These are phyloP conservation scores for Penicillium canescens DNA, from an alignment of 495 filamentous ascomycete genomes.

Conservation along the genomic window DNA sequence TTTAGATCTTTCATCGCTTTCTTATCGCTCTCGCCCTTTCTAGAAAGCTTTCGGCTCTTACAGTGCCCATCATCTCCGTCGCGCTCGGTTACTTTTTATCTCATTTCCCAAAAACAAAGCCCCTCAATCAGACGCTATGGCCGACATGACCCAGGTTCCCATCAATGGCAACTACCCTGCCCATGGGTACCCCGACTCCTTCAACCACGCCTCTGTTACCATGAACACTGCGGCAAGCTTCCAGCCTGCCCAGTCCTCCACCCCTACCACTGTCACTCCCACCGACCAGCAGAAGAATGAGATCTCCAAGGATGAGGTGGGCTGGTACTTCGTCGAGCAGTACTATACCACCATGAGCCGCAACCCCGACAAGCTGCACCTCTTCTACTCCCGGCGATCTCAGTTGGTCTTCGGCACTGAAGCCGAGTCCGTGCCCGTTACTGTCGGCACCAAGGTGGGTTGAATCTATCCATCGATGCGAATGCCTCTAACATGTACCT, in stretches of 20 bases:
- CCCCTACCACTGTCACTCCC: conserved; percentile 41
- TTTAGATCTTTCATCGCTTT: conserved; percentile 12
- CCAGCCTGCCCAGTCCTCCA: conserved; percentile 46
- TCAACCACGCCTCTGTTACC: conserved; percentile 34
- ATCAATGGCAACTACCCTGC: conserved; percentile 48
- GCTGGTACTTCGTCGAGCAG: conserved; percentile 99
- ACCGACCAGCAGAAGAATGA: conserved; percentile 44
- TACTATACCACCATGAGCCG: conserved; percentile 98
- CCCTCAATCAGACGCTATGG: conserved; percentile 32
- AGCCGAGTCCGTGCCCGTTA: conserved; percentile 79
- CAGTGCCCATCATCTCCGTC: conserved; percentile 7
- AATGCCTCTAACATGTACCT: background rate
- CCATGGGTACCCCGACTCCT: conserved; percentile 42
- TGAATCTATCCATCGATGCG: background rate
- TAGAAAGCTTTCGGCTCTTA: conserved; percentile 1
- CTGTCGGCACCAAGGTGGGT: conserved; percentile 81
- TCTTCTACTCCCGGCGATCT: conserved; percentile 82
- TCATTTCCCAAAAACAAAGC: conserved; percentile 16
- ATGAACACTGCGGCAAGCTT: conserved; percentile 44
- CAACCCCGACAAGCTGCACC: conserved; percentile 86
- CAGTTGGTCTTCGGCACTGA: conserved; percentile 85
- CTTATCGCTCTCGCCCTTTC: background rate
- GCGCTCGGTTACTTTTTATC: conserved; percentile 20
- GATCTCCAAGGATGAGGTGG: conserved; percentile 81
- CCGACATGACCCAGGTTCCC: conserved; percentile 45